A percentile compares a stretch with the other conserved stretches of the same genome.
phyloP scores from a whole-genome alignment of 257 asterid species.

The Thymus quinquecostatus region DNA sequence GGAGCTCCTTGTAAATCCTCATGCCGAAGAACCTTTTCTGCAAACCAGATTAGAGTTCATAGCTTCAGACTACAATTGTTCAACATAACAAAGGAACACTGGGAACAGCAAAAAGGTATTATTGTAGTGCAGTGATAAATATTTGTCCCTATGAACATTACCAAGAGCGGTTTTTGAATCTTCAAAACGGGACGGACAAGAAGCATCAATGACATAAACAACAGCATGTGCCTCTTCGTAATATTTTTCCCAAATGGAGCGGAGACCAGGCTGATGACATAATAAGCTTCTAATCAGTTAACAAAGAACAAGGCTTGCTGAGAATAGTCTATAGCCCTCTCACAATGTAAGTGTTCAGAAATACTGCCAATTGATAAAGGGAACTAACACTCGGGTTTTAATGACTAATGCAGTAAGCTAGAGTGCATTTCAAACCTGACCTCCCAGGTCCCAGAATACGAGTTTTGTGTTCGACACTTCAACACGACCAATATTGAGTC shows the following conservation, averaged over 20 bases:
- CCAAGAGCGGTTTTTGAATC: constrained; percentile 92
- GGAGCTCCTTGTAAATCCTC: constrained; percentile 94
- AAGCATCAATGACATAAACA: constrained; percentile 73
- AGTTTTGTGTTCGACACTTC: constrained; percentile 79
- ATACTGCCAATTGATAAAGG: constrained; percentile 4
- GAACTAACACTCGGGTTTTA: neutral
- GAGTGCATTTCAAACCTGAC: constrained; percentile 72
- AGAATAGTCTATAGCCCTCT: neutral
- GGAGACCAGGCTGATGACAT: constrained; percentile 80
- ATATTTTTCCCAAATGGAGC: constrained; percentile 93
- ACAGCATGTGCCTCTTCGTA: constrained; percentile 96
- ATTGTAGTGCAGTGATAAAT: neutral
- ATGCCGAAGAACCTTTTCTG: constrained; percentile 86
- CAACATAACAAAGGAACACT: constrained; percentile 8
- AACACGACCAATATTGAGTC: constrained; percentile 88
- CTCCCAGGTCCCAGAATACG: constrained; percentile 98
- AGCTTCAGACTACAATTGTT: constrained; percentile 2
- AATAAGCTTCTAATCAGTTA: constrained; percentile 31
- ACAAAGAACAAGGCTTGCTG: neutral
- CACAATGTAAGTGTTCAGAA: constrained; percentile 1
- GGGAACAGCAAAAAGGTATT: neutral
- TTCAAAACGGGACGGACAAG: constrained; percentile 80
- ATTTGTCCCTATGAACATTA: constrained; percentile 35
- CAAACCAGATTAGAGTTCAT: constrained; percentile 31
- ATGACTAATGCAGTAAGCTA: constrained; percentile 29